phyloP scores from a whole-genome alignment of 768 basidiomycete species.

The Naganishia friedmannii region DNA sequence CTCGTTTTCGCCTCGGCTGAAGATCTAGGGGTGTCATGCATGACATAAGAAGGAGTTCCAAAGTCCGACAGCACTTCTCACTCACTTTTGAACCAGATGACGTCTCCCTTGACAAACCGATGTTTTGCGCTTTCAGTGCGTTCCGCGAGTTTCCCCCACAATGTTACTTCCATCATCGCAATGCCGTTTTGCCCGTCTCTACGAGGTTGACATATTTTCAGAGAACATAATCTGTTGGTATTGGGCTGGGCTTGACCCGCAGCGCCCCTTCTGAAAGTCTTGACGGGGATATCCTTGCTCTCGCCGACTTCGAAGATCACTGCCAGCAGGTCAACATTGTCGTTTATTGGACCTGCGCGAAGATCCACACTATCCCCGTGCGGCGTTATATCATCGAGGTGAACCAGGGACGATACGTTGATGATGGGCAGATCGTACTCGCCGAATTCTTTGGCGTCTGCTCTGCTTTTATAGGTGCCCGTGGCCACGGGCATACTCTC shows the following conservation, averaged over 20 bases:
- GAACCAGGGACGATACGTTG: not conserved
- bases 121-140: not conserved
- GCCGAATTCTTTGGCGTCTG: not conserved
- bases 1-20: not conserved
- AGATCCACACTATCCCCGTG: not conserved
- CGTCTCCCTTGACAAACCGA: conserved; percentile 18
- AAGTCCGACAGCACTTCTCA: not conserved
- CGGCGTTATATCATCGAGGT: conserved; percentile 1
- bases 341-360: not conserved
- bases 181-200: not conserved
- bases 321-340: conserved; percentile 8
- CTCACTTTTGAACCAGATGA: conserved; percentile 27
- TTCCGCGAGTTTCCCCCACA: conserved; percentile 18
- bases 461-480: not conserved
- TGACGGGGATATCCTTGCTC: conserved; percentile 3
- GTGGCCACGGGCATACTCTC: too few relatives aligned
- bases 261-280: not conserved
- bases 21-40: not conserved
- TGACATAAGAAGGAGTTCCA: not conserved
- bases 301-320: conserved; percentile 26
- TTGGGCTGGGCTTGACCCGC: not conserved
- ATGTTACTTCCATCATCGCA: conserved; percentile 12
- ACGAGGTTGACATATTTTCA: conserved; percentile 11
- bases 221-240: conserved; percentile 1
- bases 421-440: conserved; percentile 21